phyloP scores from a whole-genome alignment of 192 early-diverging fungal species.

The Coemansia sp. region DNA sequence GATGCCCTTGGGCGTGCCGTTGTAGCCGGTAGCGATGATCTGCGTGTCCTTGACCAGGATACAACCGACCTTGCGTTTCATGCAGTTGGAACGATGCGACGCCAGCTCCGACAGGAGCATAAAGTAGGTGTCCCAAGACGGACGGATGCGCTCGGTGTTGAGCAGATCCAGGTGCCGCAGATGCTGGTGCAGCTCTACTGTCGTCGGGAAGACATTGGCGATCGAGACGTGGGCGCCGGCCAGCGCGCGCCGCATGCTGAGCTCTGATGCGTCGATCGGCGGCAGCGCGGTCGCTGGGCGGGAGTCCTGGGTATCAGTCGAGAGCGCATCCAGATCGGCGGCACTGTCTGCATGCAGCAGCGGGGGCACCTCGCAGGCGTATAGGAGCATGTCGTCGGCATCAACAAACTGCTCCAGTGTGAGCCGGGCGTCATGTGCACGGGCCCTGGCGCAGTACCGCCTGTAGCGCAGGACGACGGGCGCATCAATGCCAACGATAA shows the following conservation, averaged over 20 bases:
- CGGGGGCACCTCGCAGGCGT: constrained; percentile 25
- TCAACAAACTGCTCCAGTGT: constrained; percentile 63
- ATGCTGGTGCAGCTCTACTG: constrained; percentile 38
- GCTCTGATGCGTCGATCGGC: constrained; percentile 10
- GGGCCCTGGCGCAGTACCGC: constrained; percentile 54
- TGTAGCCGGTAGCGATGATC: constrained; percentile 98
- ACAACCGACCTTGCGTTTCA: constrained; percentile 97
- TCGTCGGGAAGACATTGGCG: constrained; percentile 57
- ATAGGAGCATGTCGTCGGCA: constrained; percentile 57
- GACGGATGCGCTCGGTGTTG: constrained; percentile 76
- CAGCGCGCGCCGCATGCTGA: constrained; percentile 35
- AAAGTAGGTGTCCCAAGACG: constrained; percentile 97
- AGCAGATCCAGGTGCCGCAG: constrained; percentile 61
- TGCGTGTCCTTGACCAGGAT: constrained; percentile 84
- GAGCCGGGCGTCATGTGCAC: neutral
- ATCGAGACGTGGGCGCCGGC: constrained; percentile 62
- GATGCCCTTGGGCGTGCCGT: constrained; percentile 92
- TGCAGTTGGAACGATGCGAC: constrained; percentile 89
- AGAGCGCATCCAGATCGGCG: constrained; percentile 1
- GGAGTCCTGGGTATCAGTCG: constrained; percentile 4
- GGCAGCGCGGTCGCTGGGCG: neutral
- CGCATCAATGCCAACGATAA: constrained; percentile 85
- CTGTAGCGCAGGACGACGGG: constrained; percentile 68
- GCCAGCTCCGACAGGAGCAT: constrained; percentile 93
- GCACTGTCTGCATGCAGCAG: constrained; percentile 1